Evolutionary conservation across 2,329 filamentous ascomycete genomes (phyloP).

Genomic region (Epichloe gansuensis): DNA sequence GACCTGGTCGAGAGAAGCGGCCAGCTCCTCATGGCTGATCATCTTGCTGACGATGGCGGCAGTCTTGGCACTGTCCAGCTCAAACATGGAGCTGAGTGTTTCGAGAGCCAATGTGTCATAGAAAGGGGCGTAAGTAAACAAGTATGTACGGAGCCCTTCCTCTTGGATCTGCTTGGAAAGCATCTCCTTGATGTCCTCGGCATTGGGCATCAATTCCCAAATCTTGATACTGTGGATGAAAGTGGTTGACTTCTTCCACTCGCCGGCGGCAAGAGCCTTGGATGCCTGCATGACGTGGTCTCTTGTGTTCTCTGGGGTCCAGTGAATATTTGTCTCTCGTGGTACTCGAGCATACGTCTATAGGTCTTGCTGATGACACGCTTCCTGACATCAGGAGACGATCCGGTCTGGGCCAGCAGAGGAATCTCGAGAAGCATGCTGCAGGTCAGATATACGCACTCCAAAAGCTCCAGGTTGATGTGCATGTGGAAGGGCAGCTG

Average conservation of each 20-base stretch:
- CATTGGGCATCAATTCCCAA: conserved; percentile 93
- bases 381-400: conserved; percentile 93
- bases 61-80: conserved; percentile 82
- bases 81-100: conserved; percentile 88
- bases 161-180: conserved; percentile 97
- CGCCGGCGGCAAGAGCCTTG: conserved; percentile 88
- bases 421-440: conserved; percentile 99
- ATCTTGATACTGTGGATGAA: conserved; percentile 99
- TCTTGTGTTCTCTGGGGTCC: conserved; percentile 97
- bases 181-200: conserved; percentile 92
- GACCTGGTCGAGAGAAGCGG: conserved; percentile 93
- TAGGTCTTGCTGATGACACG: conserved; percentile 98
- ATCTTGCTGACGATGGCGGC: conserved; percentile 95
- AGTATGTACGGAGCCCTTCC: conserved; percentile 92
- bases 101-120: conserved; percentile 89
- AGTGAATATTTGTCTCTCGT: conserved; percentile 98
- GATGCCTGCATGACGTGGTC: conserved; percentile 99
- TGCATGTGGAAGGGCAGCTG: conserved; percentile 99
- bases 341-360: conserved; percentile 97
- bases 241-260: conserved; percentile 93
- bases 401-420: conserved; percentile 89
- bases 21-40: conserved; percentile 98
- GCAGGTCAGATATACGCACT: conserved; percentile 97
- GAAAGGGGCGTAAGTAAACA: conserved; percentile 98
- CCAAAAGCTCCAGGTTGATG: conserved; percentile 96